A percentile compares a stretch with the other conserved stretches of the same genome.
These are phyloP conservation scores for Cicer pinnatifidum DNA, from an alignment of 306 rosid species.

Conservation along the genomic window DNA sequence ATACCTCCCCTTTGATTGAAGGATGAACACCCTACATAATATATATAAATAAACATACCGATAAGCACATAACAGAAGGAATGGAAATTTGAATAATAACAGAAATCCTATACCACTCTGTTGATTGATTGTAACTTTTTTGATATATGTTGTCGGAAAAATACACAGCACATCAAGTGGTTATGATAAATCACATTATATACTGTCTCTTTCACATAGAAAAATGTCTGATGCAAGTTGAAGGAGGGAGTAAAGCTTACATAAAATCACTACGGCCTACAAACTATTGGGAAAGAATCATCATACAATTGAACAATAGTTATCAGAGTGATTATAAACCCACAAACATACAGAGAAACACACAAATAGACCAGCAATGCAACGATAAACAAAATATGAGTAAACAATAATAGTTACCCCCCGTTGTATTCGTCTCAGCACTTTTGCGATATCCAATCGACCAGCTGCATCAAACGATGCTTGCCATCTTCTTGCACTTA, in stretches of 20 bases:
- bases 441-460: slow-evolving; percentile 79
- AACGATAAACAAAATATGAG: slow-evolving; percentile 18
- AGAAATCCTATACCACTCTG: neutral
- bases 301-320: neutral
- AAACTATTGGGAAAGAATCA: slow-evolving; percentile 25
- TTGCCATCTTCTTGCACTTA: slow-evolving; percentile 86
- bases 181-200: slow-evolving; percentile 36
- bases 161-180: slow-evolving; percentile 22
- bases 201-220: slow-evolving; percentile 17
- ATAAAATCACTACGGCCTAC: slow-evolving; percentile 4
- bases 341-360: slow-evolving; percentile 5
- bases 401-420: slow-evolving; percentile 66
- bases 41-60: slow-evolving; percentile 32
- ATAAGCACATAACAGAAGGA: slow-evolving; percentile 35
- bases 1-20: slow-evolving; percentile 86
- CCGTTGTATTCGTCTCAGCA: slow-evolving; percentile 83
- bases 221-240: slow-evolving; percentile 10
- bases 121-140: slow-evolving; percentile 4
- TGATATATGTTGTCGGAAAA: slow-evolving; percentile 15
- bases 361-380: neutral
- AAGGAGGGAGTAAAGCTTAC: neutral
- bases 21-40: slow-evolving; percentile 87
- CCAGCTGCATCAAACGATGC: slow-evolving; percentile 86
- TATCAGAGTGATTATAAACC: slow-evolving; percentile 28
- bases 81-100: slow-evolving; percentile 17